Evolutionary conservation across 164 flowering plant species (phyloP).

Genomic region (Nymphaea thermarum): DNA sequence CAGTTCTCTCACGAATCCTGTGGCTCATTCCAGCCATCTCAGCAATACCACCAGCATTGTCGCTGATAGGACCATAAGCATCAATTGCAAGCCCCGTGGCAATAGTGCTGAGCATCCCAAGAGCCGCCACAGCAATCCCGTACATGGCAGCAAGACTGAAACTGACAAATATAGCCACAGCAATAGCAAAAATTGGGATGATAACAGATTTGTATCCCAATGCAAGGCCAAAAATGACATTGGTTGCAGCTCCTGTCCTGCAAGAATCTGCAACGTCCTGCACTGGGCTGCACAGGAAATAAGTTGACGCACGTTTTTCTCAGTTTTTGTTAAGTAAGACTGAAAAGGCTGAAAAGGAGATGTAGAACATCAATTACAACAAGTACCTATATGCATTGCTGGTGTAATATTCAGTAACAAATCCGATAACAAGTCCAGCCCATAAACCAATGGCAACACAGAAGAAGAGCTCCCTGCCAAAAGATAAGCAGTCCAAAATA

Average conservation of each 20-base stretch:
- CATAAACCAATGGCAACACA: constrained; percentile 12
- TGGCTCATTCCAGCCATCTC: constrained; percentile 85
- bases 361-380: not conserved
- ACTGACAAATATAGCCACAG: constrained; percentile 12
- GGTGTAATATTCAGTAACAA: constrained; percentile 12
- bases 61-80: constrained; percentile 71
- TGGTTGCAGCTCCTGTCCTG: constrained; percentile 18
- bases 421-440: constrained; percentile 12
- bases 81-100: constrained; percentile 68
- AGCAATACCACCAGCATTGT: constrained; percentile 75
- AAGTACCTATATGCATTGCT: constrained; percentile 14
- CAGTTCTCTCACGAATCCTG: constrained; percentile 64
- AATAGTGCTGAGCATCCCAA: constrained; percentile 49
- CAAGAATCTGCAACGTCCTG: constrained; percentile 18
- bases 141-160: constrained; percentile 17
- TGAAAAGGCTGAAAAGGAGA: not conserved
- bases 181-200: constrained; percentile 15
- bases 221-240: constrained; percentile 15
- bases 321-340: no score
- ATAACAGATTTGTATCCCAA: constrained; percentile 15
- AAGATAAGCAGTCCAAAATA: not conserved
- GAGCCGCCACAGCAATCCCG: constrained; percentile 21
- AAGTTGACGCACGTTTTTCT: no score
- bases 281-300: constrained; percentile 11
- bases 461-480: constrained; percentile 12